phyloP scores from a whole-genome alignment of 2,329 filamentous ascomycete genomes.

The Talaromyces sp. region DNA sequence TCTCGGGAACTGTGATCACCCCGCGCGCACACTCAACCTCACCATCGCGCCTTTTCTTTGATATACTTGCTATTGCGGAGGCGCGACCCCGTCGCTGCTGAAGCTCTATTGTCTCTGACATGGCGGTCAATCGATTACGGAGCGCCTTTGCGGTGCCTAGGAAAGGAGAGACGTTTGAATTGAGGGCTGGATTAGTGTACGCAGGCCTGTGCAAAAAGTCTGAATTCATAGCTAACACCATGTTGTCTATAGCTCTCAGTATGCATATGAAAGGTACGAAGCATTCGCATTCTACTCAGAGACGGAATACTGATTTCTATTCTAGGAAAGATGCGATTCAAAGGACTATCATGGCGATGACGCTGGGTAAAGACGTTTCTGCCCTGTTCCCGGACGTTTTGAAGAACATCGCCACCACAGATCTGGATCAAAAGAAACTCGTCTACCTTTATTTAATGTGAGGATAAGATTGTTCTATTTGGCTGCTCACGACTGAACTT shows the following conservation, averaged over 20 bases:
- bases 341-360: slow-evolving; percentile 99
- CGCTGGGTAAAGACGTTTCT: slow-evolving; percentile 95
- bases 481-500: not conserved
- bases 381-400: slow-evolving; percentile 94
- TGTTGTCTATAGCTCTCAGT: slow-evolving; percentile 66
- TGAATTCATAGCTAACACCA: slow-evolving; percentile 28
- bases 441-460: slow-evolving; percentile 98
- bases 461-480: slow-evolving; percentile 25
- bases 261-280: slow-evolving; percentile 84
- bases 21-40: slow-evolving; percentile 17
- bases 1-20: slow-evolving; percentile 13
- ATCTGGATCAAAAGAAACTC: slow-evolving; percentile 98
- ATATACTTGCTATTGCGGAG: slow-evolving; percentile 22
- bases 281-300: not conserved
- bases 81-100: slow-evolving; percentile 35
- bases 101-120: slow-evolving; percentile 39
- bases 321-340: slow-evolving; percentile 91
- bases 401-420: slow-evolving; percentile 94
- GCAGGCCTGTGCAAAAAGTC: slow-evolving; percentile 18
- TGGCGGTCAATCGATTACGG: slow-evolving; percentile 95
- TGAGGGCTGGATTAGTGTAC: slow-evolving; percentile 82
- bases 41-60: slow-evolving; percentile 6
- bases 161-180: slow-evolving; percentile 97
- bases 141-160: slow-evolving; percentile 87
- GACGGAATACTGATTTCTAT: slow-evolving; percentile 25